Conservation (phyloP, 2,329 filamentous ascomycete species). For the Chaetomium globosum region DNA sequence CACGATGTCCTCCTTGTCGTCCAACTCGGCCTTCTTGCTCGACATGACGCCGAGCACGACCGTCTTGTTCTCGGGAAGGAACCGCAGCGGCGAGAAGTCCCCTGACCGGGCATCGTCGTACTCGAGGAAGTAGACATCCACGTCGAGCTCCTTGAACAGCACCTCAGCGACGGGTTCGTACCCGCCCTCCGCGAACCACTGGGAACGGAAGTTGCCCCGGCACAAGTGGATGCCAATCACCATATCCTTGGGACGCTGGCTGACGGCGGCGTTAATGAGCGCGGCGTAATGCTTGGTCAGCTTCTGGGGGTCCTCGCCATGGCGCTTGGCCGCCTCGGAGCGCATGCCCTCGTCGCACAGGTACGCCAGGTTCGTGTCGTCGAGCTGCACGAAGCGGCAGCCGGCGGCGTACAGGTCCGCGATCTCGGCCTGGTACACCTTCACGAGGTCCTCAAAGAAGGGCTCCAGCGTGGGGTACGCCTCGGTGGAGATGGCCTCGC, state of each 20-base stretch:
- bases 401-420: constrained; percentile 56
- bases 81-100: constrained; percentile 58
- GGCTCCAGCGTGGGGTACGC: constrained; percentile 58
- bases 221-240: constrained; percentile 60
- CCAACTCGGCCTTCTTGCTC: constrained; percentile 60
- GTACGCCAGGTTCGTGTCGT: constrained; percentile 63
- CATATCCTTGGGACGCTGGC: constrained; percentile 56
- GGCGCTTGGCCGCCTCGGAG: constrained; percentile 54
- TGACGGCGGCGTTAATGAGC: constrained; percentile 58
- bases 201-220: constrained; percentile 58
- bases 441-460: constrained; percentile 59
- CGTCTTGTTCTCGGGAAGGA: constrained; percentile 56
- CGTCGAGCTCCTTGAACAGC: constrained; percentile 59
- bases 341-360: constrained; percentile 61
- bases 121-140: constrained; percentile 63
- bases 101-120: constrained; percentile 60
- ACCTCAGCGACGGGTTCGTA: constrained; percentile 62
- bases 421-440: constrained; percentile 59
- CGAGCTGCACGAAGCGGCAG: constrained; percentile 60
- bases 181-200: constrained; percentile 61
- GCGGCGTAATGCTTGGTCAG: constrained; percentile 56
- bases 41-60: constrained; percentile 60
- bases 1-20: constrained; percentile 48
- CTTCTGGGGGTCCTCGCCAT: constrained; percentile 52
- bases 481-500: constrained; percentile 54